Percentiles rank a stretch among this genome's conserved stretches.
Conservation (phyloP, 306 rosid genomes). For the Purshia tridentata region DNA sequence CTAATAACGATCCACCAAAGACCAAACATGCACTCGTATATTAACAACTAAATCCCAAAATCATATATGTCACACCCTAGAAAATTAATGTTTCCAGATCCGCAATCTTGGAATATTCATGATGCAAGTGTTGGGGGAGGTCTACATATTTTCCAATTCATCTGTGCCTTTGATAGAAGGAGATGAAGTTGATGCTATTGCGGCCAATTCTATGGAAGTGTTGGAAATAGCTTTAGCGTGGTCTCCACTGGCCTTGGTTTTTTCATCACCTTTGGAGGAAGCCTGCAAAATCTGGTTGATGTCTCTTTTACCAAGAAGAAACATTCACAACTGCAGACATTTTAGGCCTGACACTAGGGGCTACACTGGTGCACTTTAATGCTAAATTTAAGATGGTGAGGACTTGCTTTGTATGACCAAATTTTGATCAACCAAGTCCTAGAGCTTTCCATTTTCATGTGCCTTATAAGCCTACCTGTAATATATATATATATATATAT, state of each 20-base stretch:
- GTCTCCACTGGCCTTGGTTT: not conserved
- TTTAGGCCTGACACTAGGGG: constrained; percentile 2
- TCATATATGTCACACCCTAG: no score
- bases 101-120: no score
- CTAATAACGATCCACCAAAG: no score
- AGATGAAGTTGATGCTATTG: not conserved
- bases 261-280: not conserved
- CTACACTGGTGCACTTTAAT: constrained; percentile 15
- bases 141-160: not conserved
- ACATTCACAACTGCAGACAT: constrained; percentile 9
- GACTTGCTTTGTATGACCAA: not conserved
- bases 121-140: no score
- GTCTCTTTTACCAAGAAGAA: not conserved
- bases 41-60: no score
- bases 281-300: not conserved
- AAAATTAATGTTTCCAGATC: not conserved
- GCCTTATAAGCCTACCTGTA: not conserved
- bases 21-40: no score
- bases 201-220: not conserved
- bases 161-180: not conserved
- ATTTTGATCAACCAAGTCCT: not conserved
- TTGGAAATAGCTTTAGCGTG: not conserved
- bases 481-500: not conserved
- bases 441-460: not conserved
- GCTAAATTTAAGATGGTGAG: constrained; percentile 18